Base-by-base conservation (phyloP, 176 grass and related monocot genomes). In the Juncus effusus region DNA sequence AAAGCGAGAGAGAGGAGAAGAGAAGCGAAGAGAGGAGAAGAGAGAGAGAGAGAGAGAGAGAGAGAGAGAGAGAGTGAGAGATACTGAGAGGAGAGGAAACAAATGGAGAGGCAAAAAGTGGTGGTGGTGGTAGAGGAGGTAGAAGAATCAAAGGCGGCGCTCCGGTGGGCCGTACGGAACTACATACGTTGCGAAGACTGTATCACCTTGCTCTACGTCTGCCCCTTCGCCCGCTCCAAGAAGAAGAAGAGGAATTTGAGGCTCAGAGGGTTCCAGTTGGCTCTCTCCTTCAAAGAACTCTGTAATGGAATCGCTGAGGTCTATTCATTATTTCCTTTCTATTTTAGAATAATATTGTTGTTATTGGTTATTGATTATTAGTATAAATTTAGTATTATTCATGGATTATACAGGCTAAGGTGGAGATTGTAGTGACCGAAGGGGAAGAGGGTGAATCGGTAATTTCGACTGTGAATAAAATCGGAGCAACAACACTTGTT, bases 251-350 rank as follows among this genome's bases (percentile, higher is more conserved):
- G 94, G 2, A 77, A 73, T 8, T 80, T 89, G 4, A 71, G 94
- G 0, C 88, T 93, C 64, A 76, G 47, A 8, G 94, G 88, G 0
- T 99, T 99, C 76, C 94, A 93, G 63, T 68, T 99, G 72, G 94
- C 94, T 50, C 94, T 99, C 78, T 80, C 88, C 8, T 99, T 99
- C 83, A 78, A 76, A 71, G 85, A 99, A 65, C 82, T 99, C 83
- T 99, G 94, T 88, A 84, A 90, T 59, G 94, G 88, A 38, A 82
- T 99, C 59, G 88, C 93, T 7, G 88, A 97, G 87, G 90, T 88
- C 60, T 15, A 45, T 45, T 4, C 10, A 9, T 10, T 63, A 8
- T 36, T n/a, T 19, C 62, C 62, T 65, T 40, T 45, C 28, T n/a
- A 65, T 37, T 37, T 14, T 13, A n/a, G 37, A 10, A 63, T 4